A percentile compares a stretch with the other conserved stretches of the same genome.
phyloP scores from a whole-genome alignment of 108 stramenopile species.

The Stephanodiscus minutulus region DNA sequence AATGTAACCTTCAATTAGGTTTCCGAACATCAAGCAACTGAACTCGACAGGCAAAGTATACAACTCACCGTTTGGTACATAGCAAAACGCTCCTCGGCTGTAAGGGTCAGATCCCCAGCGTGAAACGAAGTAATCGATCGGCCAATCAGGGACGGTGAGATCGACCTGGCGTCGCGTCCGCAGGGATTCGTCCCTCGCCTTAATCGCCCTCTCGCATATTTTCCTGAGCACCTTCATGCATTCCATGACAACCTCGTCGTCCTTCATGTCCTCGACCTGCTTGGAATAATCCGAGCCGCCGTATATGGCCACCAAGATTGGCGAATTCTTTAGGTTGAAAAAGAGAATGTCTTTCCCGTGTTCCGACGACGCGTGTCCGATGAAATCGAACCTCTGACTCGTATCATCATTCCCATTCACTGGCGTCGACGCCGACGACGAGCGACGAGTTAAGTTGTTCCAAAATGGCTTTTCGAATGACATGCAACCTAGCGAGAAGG shows the following conservation, averaged over 20 bases:
- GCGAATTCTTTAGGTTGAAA: conserved; percentile 59
- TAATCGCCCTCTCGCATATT: conserved; percentile 52
- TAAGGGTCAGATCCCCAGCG: conserved; percentile 79
- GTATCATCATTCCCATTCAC: conserved; percentile 13
- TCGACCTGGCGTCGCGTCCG: conserved; percentile 41
- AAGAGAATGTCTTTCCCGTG: conserved; percentile 61
- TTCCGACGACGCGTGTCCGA: conserved; percentile 63
- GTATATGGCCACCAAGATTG: conserved; percentile 76
- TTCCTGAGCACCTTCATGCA: conserved; percentile 68
- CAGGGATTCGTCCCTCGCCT: conserved; percentile 34
- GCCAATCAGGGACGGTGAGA: conserved; percentile 47
- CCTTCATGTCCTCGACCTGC: conserved; percentile 66
- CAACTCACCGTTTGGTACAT: conserved; percentile 58
- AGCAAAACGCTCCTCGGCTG: conserved; percentile 71
- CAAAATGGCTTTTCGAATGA: conserved; percentile 77
- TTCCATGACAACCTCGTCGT: conserved; percentile 63
- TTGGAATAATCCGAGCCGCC: conserved; percentile 72
- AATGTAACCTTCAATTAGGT: not conserved
- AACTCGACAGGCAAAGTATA: not conserved
- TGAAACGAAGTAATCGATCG: conserved; percentile 73
- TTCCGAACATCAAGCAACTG: not conserved
- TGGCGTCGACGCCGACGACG: not conserved
- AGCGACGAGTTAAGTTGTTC: conserved; percentile 41
- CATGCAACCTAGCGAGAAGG: conserved; percentile 47
- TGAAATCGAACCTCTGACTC: conserved; percentile 65